A percentile compares a stretch with the other conserved stretches of the same genome.
Conservation (phyloP, 768 basidiomycete genomes). For the Boletus vermiculosoides region DNA sequence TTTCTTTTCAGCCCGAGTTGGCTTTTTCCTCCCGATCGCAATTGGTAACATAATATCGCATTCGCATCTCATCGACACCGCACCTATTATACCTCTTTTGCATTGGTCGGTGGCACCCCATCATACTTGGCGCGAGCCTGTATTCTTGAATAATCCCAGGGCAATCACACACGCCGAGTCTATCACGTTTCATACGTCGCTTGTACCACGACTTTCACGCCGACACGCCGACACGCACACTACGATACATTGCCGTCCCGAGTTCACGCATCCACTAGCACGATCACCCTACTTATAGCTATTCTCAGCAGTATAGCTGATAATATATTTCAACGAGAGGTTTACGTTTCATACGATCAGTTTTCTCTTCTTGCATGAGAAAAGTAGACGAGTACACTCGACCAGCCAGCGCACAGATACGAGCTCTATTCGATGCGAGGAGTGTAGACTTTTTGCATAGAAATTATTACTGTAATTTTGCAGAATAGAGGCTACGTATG, state of each 20-base stretch:
- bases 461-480: background rate
- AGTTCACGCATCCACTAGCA: constrained; percentile 11
- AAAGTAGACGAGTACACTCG: background rate
- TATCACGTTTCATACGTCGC: background rate
- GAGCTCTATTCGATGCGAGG: constrained; percentile 1
- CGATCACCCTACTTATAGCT: constrained; percentile 24
- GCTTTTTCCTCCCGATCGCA: constrained; percentile 2
- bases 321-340: constrained; percentile 17
- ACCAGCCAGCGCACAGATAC: background rate
- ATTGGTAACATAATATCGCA: constrained; percentile 15
- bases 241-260: constrained; percentile 2
- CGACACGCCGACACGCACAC: constrained; percentile 4
- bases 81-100: constrained; percentile 18
- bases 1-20: constrained; percentile 6
- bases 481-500: background rate
- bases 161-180: background rate
- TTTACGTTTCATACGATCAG: background rate
- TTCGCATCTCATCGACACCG: constrained; percentile 15
- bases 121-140: constrained; percentile 8
- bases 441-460: background rate
- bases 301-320: constrained; percentile 14
- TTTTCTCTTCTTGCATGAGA: background rate
- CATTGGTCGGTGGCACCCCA: constrained; percentile 9
- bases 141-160: constrained; percentile 22
- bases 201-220: constrained; percentile 5